Percentiles rank a stretch among this genome's conserved stretches.
phyloP scores from a whole-genome alignment of 2,329 filamentous ascomycete genomes.

The Cordyceps farinosa region DNA sequence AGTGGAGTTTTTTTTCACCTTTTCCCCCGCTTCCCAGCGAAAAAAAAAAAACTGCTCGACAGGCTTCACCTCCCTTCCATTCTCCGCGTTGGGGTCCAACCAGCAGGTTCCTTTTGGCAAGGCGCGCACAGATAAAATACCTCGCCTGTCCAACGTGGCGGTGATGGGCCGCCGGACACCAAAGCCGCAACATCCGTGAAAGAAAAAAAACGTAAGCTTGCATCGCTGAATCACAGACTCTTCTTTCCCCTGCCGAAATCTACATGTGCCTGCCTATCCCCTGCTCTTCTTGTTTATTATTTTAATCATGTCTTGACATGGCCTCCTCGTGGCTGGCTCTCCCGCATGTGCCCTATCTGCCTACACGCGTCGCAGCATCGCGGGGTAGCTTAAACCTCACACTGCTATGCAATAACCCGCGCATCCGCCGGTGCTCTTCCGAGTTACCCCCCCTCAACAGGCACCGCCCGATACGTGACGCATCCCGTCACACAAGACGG shows the following conservation, averaged over 20 bases:
- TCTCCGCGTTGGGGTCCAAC: not conserved
- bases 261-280: not conserved
- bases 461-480: slow-evolving; percentile 1
- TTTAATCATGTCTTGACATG: not conserved
- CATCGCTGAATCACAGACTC: not conserved
- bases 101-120: not conserved
- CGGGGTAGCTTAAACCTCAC: slow-evolving; percentile 11
- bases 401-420: not conserved
- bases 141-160: not conserved
- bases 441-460: not conserved
- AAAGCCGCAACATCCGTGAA: slow-evolving; percentile 7
- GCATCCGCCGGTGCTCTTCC: not conserved
- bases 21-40: slow-evolving; percentile 4
- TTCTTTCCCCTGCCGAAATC: not conserved
- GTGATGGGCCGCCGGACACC: slow-evolving; percentile 8
- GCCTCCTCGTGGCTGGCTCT: not conserved
- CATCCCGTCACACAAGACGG: slow-evolving; percentile 9
- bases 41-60: slow-evolving; percentile 1
- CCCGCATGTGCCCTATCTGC: not conserved
- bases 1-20: slow-evolving; percentile 16
- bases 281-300: not conserved
- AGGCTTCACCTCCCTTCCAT: slow-evolving; percentile 19
- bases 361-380: slow-evolving; percentile 1
- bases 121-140: not conserved
- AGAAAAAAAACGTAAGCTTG: not conserved